A percentile compares a stretch with the other conserved stretches of the same genome.
phyloP scores from a whole-genome alignment of 2,329 filamentous ascomycete genomes.

The Cercospora sp. region DNA sequence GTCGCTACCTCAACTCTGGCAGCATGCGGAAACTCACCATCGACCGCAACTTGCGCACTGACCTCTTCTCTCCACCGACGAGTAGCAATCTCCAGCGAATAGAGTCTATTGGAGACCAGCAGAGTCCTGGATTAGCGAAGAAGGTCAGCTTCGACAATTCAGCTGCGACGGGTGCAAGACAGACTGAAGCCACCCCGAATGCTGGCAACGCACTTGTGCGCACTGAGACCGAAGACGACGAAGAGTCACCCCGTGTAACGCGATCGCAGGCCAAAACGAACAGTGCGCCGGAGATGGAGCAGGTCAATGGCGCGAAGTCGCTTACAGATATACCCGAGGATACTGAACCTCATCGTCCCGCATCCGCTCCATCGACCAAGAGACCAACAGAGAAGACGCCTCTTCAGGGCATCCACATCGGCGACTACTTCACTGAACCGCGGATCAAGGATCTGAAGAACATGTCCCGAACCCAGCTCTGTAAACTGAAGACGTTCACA shows the following conservation, averaged over 20 bases:
- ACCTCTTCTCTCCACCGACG: constrained; percentile 52
- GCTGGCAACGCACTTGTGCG: constrained; percentile 52
- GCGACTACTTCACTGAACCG: constrained; percentile 86
- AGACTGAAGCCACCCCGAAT: constrained; percentile 41
- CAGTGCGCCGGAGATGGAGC: constrained; percentile 63
- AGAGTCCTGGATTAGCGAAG: constrained; percentile 60
- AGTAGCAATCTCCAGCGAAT: constrained; percentile 23
- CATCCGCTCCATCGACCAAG: constrained; percentile 30
- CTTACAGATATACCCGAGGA: constrained; percentile 78
- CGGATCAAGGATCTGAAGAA: constrained; percentile 70
- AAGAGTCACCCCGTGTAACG: constrained; percentile 49
- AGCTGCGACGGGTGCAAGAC: constrained; percentile 42
- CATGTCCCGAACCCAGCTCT: constrained; percentile 78
- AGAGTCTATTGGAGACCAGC: constrained; percentile 35
- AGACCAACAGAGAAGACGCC: constrained; percentile 22
- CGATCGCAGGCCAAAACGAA: constrained; percentile 41
- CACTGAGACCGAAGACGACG: constrained; percentile 51
- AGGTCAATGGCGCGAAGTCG: constrained; percentile 52
- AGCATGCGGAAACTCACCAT: constrained; percentile 91
- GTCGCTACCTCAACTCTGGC: constrained; percentile 66
- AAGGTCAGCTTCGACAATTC: constrained; percentile 87
- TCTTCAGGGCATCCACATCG: constrained; percentile 45
- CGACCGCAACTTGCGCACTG: constrained; percentile 78
- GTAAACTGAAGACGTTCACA: constrained; percentile 71
- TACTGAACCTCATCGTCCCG: constrained; percentile 43